Conservation (phyloP, 495 filamentous ascomycete genomes). For the Aspergillus heteromorphus region DNA sequence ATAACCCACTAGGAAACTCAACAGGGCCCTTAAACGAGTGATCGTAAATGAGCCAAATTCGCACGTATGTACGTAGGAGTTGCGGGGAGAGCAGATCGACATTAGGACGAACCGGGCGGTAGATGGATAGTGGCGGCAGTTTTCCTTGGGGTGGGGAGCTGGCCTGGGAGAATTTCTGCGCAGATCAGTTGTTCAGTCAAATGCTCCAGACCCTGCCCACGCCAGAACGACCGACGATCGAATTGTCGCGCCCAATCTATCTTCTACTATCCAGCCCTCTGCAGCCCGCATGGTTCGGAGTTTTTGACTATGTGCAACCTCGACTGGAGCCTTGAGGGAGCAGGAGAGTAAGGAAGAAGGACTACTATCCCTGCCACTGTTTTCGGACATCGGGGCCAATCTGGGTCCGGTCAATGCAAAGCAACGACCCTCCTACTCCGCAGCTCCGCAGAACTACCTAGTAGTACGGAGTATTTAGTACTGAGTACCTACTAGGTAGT, state of each 20-base stretch:
- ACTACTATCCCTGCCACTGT: background rate
- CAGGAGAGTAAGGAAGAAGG: background rate
- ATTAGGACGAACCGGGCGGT: too few species aligned
- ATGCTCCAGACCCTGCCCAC: background rate
- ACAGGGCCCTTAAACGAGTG: too few species aligned
- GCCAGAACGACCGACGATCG: background rate
- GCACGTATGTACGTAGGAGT: too few species aligned
- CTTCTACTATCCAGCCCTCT: too few species aligned
- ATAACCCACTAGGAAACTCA: too few species aligned
- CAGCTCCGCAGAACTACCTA: background rate
- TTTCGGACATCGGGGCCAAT: background rate
- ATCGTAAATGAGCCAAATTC: too few species aligned
- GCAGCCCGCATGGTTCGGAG: too few species aligned
- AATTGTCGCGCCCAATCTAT: too few species aligned
- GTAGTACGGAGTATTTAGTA: background rate
- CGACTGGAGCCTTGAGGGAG: background rate
- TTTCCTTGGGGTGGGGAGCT: background rate
- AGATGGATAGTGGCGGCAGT: background rate
- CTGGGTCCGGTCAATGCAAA: background rate
- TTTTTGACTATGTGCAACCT: too few species aligned
- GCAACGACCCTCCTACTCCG: background rate
- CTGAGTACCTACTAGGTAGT: too few species aligned
- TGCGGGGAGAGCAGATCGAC: constrained; percentile 1
- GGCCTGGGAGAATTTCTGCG: background rate
- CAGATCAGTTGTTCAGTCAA: background rate